A percentile compares a stretch with the other conserved stretches of the same genome.
Conservation (phyloP, 352 stramenopile species). For the Phytophthora pini region DNA sequence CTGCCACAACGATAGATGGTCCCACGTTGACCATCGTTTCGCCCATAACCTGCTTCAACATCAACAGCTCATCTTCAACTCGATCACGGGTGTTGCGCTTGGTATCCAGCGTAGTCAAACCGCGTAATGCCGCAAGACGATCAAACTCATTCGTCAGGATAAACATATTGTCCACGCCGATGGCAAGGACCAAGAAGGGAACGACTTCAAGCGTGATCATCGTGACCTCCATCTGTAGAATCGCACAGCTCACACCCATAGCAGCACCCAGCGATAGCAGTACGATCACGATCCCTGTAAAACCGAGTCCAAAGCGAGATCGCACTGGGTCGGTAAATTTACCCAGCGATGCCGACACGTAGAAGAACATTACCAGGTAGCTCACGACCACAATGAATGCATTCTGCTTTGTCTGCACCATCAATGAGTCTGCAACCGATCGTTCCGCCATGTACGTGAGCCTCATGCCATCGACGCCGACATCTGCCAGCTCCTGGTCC, state of each 20-base stretch:
- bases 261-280: slow-evolving; percentile 76
- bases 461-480: slow-evolving; percentile 57
- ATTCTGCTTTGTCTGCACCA: slow-evolving; percentile 89
- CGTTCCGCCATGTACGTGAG: slow-evolving; percentile 89
- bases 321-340: slow-evolving; percentile 68
- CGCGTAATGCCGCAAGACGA: slow-evolving; percentile 55
- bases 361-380: slow-evolving; percentile 92
- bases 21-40: slow-evolving; percentile 85
- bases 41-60: slow-evolving; percentile 70
- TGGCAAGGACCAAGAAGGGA: slow-evolving; percentile 91
- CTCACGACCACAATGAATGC: slow-evolving; percentile 88
- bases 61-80: slow-evolving; percentile 43
- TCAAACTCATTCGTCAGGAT: slow-evolving; percentile 92
- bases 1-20: slow-evolving; percentile 87
- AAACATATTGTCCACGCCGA: slow-evolving; percentile 95
- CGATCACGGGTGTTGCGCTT: slow-evolving; percentile 36
- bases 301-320: slow-evolving; percentile 81
- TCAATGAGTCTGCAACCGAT: slow-evolving; percentile 83
- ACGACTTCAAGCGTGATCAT: slow-evolving; percentile 94
- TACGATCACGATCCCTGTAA: slow-evolving; percentile 89
- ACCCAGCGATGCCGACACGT: slow-evolving; percentile 87
- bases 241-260: slow-evolving; percentile 68
- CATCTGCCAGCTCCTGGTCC: slow-evolving; percentile 28
- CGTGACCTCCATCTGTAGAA: slow-evolving; percentile 84
- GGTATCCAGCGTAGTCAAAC: slow-evolving; percentile 38